phyloP scores from a whole-genome alignment of 345 rosid genomes.

The Anacardium occidentale region DNA sequence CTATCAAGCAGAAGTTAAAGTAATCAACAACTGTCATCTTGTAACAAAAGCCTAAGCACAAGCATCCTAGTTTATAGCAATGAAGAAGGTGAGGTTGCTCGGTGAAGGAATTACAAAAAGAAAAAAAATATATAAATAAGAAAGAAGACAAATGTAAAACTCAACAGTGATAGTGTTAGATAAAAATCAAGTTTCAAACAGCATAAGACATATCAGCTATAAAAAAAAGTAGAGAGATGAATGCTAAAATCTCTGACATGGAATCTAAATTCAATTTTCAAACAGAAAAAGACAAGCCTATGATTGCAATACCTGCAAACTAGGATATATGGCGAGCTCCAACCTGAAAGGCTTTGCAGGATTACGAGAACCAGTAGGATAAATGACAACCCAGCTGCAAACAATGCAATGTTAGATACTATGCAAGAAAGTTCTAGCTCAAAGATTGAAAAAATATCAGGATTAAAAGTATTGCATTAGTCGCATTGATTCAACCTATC shows the following conservation, averaged over 20 bases:
- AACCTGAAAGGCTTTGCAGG: constrained; percentile 70
- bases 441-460: constrained; percentile 12
- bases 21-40: not conserved
- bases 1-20: not conserved
- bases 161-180: not conserved
- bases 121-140: not conserved
- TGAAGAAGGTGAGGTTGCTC: too few relatives aligned
- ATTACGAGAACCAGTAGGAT: constrained; percentile 80
- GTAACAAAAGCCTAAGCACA: not conserved
- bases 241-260: not conserved
- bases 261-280: constrained; percentile 7
- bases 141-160: not conserved
- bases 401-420: not conserved
- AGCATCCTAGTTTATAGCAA: not conserved
- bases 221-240: not conserved
- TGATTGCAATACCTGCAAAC: constrained; percentile 53
- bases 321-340: constrained; percentile 81
- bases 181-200: not conserved
- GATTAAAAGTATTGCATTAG: constrained; percentile 2
- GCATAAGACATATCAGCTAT: too few relatives aligned
- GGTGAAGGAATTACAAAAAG: not conserved
- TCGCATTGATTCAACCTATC: constrained; percentile 9
- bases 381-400: constrained; percentile 85
- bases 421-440: not conserved
- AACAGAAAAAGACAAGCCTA: not conserved